Percentiles rank a stretch among this genome's conserved stretches.
Conservation (phyloP, 441 rosid species). For the Pelargonium myrrhifolium region DNA sequence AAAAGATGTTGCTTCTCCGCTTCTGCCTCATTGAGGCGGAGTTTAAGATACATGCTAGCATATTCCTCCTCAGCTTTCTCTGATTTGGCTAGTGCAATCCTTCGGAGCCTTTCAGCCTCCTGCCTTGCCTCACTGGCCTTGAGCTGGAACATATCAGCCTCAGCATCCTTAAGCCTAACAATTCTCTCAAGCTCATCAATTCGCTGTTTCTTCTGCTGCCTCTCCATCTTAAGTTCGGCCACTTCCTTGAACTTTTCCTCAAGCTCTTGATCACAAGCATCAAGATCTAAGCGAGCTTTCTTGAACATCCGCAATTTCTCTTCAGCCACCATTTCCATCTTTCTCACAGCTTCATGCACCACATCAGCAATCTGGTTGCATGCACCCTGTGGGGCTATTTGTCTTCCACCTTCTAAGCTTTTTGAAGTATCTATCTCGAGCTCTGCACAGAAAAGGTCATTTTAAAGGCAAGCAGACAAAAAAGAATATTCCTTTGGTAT, state of each 20-base stretch:
- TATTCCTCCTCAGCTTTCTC: constrained; percentile 3
- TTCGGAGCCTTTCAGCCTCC: constrained; percentile 4
- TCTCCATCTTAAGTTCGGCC: neutral
- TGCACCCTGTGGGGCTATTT: constrained; percentile 3
- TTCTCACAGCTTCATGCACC: constrained; percentile 5
- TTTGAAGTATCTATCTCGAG: constrained; percentile 3
- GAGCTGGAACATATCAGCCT: constrained; percentile 4
- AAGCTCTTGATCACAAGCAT: constrained; percentile 4
- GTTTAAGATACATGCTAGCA: constrained; percentile 5
- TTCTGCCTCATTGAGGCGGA: neutral
- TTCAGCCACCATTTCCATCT: constrained; percentile 1
- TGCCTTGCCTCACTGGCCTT: constrained; percentile 3
- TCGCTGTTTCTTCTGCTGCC: constrained; percentile 3
- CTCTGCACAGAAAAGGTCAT: neutral
- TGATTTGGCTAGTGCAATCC: constrained; percentile 1
- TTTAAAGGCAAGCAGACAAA: too few relatives aligned
- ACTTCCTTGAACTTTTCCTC: neutral
- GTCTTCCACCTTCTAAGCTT: constrained; percentile 3
- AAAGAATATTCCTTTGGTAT: too few relatives aligned
- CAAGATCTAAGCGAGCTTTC: constrained; percentile 1
- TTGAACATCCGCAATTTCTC: constrained; percentile 2
- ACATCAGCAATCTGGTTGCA: constrained; percentile 4
- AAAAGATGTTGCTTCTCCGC: neutral
- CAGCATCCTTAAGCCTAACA: constrained; percentile 2
- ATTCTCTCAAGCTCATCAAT: neutral